A percentile compares a stretch with the other conserved stretches of the same genome.
Evolutionary conservation across 2,329 filamentous ascomycete species (phyloP).

Genomic region (Plectosphaerella plurivora): DNA sequence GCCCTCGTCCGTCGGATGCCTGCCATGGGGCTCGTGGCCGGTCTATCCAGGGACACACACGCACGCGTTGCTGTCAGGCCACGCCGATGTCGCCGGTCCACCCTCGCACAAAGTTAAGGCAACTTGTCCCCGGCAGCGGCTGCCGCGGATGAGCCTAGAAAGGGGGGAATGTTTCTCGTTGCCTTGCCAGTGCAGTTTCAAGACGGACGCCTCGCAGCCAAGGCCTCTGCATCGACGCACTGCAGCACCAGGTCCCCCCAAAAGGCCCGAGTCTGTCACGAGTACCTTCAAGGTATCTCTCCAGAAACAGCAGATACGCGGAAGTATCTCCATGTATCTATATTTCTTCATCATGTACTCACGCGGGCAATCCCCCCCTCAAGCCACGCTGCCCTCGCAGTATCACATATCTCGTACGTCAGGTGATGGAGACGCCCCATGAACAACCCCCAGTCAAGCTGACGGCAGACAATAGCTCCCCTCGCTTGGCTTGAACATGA

Average conservation of each 20-base stretch:
- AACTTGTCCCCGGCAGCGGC: background rate
- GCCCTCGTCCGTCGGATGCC: background rate
- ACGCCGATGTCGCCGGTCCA: background rate
- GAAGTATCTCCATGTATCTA: background rate
- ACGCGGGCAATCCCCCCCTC: background rate
- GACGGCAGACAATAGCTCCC: background rate
- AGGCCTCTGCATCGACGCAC: background rate
- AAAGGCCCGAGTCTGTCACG: background rate
- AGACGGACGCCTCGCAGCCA: background rate
- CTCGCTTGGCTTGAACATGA: background rate
- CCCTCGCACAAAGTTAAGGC: background rate
- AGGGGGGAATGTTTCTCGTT: background rate
- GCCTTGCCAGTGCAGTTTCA: background rate
- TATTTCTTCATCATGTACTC: background rate
- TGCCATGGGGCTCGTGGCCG: background rate
- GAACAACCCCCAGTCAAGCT: background rate
- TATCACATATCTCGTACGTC: background rate
- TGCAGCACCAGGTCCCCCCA: background rate
- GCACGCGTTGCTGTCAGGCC: background rate
- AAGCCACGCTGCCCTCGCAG: background rate
- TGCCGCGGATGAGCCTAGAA: background rate
- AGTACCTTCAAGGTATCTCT: background rate
- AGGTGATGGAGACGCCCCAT: background rate
- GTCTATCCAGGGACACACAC: background rate
- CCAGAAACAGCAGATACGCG: background rate